Conservation (phyloP, 805 yeast species). For the Cyberlindnera nakhonratchasimensis region DNA sequence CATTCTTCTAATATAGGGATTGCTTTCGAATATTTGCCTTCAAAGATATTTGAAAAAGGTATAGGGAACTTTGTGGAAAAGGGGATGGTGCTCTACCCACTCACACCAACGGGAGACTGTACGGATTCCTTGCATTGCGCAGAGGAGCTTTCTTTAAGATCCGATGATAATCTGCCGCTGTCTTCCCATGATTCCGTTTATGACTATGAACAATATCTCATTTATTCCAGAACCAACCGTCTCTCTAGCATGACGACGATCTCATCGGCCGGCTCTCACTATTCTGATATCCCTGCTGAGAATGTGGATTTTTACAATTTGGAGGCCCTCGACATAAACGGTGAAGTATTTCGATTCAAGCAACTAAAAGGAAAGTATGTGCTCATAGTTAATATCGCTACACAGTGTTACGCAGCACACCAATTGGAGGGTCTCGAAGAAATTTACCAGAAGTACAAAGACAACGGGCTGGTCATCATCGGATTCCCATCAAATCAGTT, state of each 20-base stretch:
- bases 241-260: neutral
- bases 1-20: too few relatives aligned
- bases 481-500: constrained; percentile 95
- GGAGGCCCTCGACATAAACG: constrained; percentile 55
- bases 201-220: constrained; percentile 6
- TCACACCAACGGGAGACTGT: constrained; percentile 49
- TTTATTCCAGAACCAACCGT: constrained; percentile 5
- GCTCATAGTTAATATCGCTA: constrained; percentile 81
- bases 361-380: constrained; percentile 76
- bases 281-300: constrained; percentile 3
- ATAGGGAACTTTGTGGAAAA: too few relatives aligned
- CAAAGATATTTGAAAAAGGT: too few relatives aligned
- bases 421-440: constrained; percentile 72
- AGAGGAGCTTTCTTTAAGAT: neutral
- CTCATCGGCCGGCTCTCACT: neutral
- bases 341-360: constrained; percentile 54
- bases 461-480: constrained; percentile 59
- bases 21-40: too few relatives aligned
- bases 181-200: neutral
- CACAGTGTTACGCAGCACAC: constrained; percentile 76
- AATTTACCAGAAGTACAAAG: constrained; percentile 61
- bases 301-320: constrained; percentile 57
- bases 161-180: neutral
- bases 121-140: neutral
- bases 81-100: too few relatives aligned